Conservation (phyloP, 2,329 filamentous ascomycete genomes). For the Fusarium clavum region DNA sequence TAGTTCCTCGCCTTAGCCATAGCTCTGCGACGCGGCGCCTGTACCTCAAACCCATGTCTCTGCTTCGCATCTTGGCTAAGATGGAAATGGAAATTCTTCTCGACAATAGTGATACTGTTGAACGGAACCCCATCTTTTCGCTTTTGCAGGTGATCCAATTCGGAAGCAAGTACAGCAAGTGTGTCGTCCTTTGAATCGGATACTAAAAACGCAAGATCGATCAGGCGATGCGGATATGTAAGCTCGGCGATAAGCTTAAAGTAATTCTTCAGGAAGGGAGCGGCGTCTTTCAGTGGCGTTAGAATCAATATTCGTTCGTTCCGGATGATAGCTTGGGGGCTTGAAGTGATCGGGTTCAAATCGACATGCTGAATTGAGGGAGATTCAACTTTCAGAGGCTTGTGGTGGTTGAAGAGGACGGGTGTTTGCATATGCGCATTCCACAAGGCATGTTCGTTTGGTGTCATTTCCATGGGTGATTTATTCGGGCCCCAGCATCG, state of each 20-base stretch:
- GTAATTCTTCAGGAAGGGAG: conserved; percentile 84
- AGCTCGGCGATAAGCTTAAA: conserved; percentile 92
- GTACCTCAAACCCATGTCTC: conserved; percentile 86
- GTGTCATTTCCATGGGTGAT: conserved; percentile 94
- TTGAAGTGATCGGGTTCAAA: conserved; percentile 87
- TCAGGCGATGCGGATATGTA: conserved; percentile 93
- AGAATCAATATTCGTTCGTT: conserved; percentile 90
- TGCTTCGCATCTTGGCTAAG: conserved; percentile 84
- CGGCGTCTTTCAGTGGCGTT: conserved; percentile 91
- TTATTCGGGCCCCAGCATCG: conserved; percentile 97
- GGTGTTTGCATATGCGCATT: conserved; percentile 89
- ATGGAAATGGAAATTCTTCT: conserved; percentile 88
- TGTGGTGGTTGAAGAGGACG: conserved; percentile 96
- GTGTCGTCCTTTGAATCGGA: conserved; percentile 94
- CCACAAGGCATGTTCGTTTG: conserved; percentile 93
- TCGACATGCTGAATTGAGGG: conserved; percentile 82
- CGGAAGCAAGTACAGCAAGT: conserved; percentile 82
- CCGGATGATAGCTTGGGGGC: conserved; percentile 80
- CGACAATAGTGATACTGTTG: conserved; percentile 82
- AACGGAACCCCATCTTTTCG: conserved; percentile 85
- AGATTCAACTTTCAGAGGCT: conserved; percentile 85
- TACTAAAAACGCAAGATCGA: conserved; percentile 94
- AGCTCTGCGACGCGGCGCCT: conserved; percentile 88
- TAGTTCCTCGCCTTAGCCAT: conserved; percentile 95
- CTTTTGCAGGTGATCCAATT: conserved; percentile 89